phyloP scores from a whole-genome alignment of 345 rosid genomes.

The Eucalyptus grandis region DNA sequence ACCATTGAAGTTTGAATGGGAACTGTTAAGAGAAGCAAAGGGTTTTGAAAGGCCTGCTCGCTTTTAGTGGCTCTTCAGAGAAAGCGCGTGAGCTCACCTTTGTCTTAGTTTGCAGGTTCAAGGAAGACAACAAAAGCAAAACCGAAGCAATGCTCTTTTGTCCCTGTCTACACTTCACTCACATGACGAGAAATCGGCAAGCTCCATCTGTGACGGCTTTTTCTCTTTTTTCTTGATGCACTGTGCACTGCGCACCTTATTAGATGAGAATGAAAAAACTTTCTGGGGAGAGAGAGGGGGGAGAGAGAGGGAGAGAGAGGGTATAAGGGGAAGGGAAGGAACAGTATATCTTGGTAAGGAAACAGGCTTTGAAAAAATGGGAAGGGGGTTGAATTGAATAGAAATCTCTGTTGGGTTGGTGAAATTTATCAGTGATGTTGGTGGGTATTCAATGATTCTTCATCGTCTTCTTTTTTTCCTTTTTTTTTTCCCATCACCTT shows the following conservation, averaged over 20 bases:
- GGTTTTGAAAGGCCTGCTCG: not conserved
- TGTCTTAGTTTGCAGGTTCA: not conserved
- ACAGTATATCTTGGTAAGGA: not conserved
- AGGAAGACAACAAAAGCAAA: not conserved
- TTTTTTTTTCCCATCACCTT: not conserved
- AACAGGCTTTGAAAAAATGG: not conserved
- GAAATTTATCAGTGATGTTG: not conserved
- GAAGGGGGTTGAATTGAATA: not conserved
- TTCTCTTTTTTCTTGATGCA: not conserved
- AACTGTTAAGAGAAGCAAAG: not conserved
- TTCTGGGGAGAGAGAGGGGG: not conserved
- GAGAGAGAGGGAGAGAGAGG: not conserved
- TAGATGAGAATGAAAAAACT: not conserved
- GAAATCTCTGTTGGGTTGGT: not conserved
- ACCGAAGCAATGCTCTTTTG: not conserved
- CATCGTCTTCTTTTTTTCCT: not conserved
- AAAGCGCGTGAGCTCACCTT: not conserved
- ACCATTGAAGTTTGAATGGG: not conserved
- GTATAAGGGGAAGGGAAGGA: not conserved
- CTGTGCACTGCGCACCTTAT: not conserved
- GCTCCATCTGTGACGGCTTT: not conserved
- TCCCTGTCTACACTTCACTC: not conserved
- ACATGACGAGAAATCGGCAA: not conserved
- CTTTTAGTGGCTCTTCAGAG: not conserved
- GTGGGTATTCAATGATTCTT: not conserved